Base-by-base conservation (phyloP, 352 stramenopile species). In the Phytophthora quininea region DNA sequence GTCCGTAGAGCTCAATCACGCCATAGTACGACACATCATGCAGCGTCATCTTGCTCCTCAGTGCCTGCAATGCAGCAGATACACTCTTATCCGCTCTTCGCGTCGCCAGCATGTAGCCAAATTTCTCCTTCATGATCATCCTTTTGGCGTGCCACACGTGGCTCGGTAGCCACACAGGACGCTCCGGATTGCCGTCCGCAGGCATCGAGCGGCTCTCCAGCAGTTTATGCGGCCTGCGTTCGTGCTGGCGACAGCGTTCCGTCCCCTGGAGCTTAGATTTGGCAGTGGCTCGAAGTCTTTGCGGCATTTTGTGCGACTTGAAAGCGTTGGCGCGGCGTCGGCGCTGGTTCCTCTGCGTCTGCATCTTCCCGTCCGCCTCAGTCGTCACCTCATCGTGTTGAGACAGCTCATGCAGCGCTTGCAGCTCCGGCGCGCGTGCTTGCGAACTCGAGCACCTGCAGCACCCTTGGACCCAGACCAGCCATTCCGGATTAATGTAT, bases 371-470 rank as follows among this genome's bases (percentile, higher is more conserved):
- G n/a, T 88, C 83, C 2, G 58, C 71, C 0, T 43, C 37, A 19
- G 62, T 55, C 0, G 38, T 14, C 14, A 88, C 42, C 1, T 55
- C 33, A 12, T 51, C 47, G 33, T 80, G 66, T 19, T 82, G 77
- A 9, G 84, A 77, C 2, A 88, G 38, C 43, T 93, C 84, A 7
- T 92, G 80, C 43, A 95, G 74, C 54, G 84, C 82, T 63, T 89
- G 77, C 8, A 95, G 83, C 79, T 95, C 86, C 7, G 80, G 80
- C 40, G 84, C 86, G 86, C 37, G 81, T 79, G 35, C 64, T 74
- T 24, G 87, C 84, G 54, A 95, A 93, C 35, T 93, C 81, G 33
- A 95, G 84, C 82, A 95, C 87, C 65, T 93, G 82, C 47, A 91
- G 55, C 61, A 95, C 76, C 59, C 83, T 78, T 33, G 79, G 80